These are phyloP conservation scores for Solanum dulcamara DNA, from an alignment of 257 asterid species.

Conservation along the genomic window DNA sequence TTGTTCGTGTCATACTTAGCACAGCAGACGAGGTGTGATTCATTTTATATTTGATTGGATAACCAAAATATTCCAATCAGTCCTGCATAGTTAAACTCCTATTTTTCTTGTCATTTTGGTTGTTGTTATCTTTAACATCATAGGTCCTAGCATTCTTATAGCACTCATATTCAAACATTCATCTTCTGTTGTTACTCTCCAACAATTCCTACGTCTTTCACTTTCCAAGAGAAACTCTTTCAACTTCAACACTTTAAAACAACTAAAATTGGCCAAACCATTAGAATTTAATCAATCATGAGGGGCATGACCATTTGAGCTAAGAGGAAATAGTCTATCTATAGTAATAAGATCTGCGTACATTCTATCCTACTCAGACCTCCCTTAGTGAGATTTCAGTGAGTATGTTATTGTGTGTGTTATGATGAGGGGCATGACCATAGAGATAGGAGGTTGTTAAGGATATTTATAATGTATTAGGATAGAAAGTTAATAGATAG, in stretches of 20 bases:
- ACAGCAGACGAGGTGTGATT: background rate
- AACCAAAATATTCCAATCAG: background rate
- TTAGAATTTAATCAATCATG: background rate
- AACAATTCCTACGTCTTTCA: background rate
- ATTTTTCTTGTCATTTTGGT: background rate
- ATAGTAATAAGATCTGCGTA: too few relatives aligned
- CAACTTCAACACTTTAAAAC: background rate
- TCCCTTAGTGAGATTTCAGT: too few relatives aligned
- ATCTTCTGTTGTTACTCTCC: background rate
- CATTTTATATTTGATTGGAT: background rate
- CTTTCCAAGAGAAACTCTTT: background rate
- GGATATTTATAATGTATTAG: too few relatives aligned
- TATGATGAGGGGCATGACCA: background rate
- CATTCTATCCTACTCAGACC: too few relatives aligned
- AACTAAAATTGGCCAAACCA: background rate
- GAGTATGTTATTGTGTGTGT: too few relatives aligned
- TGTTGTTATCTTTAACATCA: background rate
- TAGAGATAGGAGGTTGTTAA: too few relatives aligned
- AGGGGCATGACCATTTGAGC: too few relatives aligned
- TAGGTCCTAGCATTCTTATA: background rate
- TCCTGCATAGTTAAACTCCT: background rate
- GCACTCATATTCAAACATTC: background rate
- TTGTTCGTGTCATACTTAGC: background rate
- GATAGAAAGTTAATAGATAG: too few relatives aligned
- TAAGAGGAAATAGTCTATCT: too few relatives aligned